Percentiles rank a stretch among this genome's conserved stretches.
Evolutionary conservation across 306 rosid genomes (phyloP).

Genomic region (Inga leiocalycina): DNA sequence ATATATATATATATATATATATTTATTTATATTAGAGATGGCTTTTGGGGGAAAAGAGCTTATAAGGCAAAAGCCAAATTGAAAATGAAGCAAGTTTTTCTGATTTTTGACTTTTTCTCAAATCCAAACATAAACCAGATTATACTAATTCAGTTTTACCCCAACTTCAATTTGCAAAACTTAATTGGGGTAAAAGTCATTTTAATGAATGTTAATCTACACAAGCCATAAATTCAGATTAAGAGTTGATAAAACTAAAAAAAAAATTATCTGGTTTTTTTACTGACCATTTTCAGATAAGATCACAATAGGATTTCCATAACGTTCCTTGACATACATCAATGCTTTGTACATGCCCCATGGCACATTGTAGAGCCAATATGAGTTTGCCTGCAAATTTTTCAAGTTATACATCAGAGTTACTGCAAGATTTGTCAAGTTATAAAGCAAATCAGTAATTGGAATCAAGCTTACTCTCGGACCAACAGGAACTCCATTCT

Average conservation of each 20-base stretch:
- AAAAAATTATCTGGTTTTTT: not conserved
- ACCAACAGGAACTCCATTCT: slow-evolving; percentile 83
- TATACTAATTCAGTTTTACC: not conserved
- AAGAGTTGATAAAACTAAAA: not conserved
- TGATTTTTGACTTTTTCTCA: too few relatives aligned
- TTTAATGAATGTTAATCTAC: too few relatives aligned
- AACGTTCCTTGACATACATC: slow-evolving; percentile 69
- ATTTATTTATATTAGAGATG: too few relatives aligned
- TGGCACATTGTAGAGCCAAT: slow-evolving; percentile 93
- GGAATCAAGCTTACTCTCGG: slow-evolving; percentile 58
- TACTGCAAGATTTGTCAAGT: slow-evolving; percentile 12
- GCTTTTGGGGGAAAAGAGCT: too few relatives aligned
- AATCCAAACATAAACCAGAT: not conserved
- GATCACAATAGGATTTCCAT: slow-evolving; percentile 77
- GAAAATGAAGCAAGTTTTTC: too few relatives aligned
- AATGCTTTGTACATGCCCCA: slow-evolving; percentile 95
- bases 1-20: too few relatives aligned
- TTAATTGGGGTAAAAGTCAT: too few relatives aligned
- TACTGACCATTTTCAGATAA: slow-evolving; percentile 83
- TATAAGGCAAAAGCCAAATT: too few relatives aligned
- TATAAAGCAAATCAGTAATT: slow-evolving; percentile 4
- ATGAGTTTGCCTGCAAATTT: slow-evolving; percentile 68
- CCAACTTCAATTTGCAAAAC: not conserved
- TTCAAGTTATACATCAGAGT: slow-evolving; percentile 2
- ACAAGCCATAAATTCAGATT: not conserved